A percentile compares a stretch with the other conserved stretches of the same genome.
phyloP scores from a whole-genome alignment of 441 rosid species.

The Populus hybrid region DNA sequence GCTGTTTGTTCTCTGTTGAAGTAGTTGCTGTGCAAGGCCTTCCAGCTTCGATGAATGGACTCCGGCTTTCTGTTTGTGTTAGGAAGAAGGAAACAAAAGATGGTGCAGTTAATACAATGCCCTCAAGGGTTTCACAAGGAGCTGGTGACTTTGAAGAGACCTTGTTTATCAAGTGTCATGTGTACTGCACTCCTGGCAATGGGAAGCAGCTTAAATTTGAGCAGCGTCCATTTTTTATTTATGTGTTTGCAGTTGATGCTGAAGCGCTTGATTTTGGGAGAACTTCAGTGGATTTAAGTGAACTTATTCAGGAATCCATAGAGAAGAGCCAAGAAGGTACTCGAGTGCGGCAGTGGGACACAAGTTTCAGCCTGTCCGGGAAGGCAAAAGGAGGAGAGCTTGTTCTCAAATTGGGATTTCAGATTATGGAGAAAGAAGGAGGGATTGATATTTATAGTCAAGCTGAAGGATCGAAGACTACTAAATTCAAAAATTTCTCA shows the following conservation, averaged over 20 bases:
- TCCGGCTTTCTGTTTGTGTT: slow-evolving; percentile 80
- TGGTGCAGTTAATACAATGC: slow-evolving; percentile 88
- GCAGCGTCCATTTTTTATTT: slow-evolving; percentile 74
- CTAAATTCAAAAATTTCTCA: slow-evolving; percentile 35
- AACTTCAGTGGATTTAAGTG: slow-evolving; percentile 60
- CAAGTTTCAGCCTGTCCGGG: slow-evolving; percentile 65
- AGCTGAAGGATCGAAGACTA: slow-evolving; percentile 45
- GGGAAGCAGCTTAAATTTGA: slow-evolving; percentile 64
- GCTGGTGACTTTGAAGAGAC: slow-evolving; percentile 95
- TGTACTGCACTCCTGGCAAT: slow-evolving; percentile 53
- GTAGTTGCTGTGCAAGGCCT: slow-evolving; percentile 79
- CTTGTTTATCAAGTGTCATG: slow-evolving; percentile 71
- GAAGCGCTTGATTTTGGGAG: slow-evolving; percentile 81
- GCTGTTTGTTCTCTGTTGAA: slow-evolving; percentile 86
- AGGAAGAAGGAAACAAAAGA: slow-evolving; percentile 81
- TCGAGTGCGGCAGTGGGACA: slow-evolving; percentile 91
- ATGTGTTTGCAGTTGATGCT: slow-evolving; percentile 74
- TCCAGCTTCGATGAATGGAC: slow-evolving; percentile 89
- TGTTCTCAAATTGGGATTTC: slow-evolving; percentile 72
- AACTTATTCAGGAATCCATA: slow-evolving; percentile 70
- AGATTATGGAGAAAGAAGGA: slow-evolving; percentile 92
- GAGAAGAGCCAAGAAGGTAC: slow-evolving; percentile 72
- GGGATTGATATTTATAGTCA: slow-evolving; percentile 79
- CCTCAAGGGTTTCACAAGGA: slow-evolving; percentile 79
- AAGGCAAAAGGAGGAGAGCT: slow-evolving; percentile 95